A percentile compares a stretch with the other conserved stretches of the same genome.
Evolutionary conservation across 805 yeast species (phyloP).

Genomic region (Komagataella populi): DNA sequence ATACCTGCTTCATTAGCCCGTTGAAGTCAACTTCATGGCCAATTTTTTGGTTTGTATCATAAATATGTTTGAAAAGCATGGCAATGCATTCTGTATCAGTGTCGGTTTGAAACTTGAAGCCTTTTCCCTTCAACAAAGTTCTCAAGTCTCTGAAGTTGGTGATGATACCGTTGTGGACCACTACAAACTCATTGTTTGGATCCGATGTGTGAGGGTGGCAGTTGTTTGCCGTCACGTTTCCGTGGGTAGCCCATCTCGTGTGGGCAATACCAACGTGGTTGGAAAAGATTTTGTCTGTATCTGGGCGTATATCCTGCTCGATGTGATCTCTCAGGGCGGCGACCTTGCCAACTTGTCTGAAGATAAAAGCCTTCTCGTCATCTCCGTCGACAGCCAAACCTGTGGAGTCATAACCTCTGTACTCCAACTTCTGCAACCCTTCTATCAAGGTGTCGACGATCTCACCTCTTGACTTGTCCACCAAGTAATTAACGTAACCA

Average conservation of each 20-base stretch:
- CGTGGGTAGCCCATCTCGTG: conserved; percentile 99
- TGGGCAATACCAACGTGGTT: conserved; percentile 96
- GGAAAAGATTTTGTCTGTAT: conserved; percentile 52
- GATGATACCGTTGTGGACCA: conserved; percentile 97
- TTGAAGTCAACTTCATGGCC: conserved; percentile 78
- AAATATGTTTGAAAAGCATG: conserved; percentile 81
- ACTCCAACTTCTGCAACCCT: conserved; percentile 77
- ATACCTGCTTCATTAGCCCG: conserved; percentile 83
- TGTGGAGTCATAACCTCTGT: conserved; percentile 96
- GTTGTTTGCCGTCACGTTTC: conserved; percentile 73
- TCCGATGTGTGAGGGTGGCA: conserved; percentile 97
- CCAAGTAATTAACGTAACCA: conserved; percentile 93
- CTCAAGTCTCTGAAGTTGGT: conserved; percentile 90
- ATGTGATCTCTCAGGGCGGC: conserved; percentile 61
- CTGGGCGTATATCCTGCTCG: conserved; percentile 25
- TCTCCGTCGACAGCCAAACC: conserved; percentile 95
- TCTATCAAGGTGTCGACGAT: conserved; percentile 81
- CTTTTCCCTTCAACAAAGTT: conserved; percentile 68
- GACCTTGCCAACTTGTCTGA: conserved; percentile 88
- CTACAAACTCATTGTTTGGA: conserved; percentile 65
- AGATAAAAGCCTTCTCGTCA: conserved; percentile 44
- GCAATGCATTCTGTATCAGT: conserved; percentile 99
- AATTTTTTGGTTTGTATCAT: conserved; percentile 60
- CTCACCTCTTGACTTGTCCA: conserved; percentile 85
- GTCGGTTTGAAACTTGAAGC: conserved; percentile 74